Conservation (phyloP, 202 grass and related monocot genomes). For the Setaria viridis region DNA sequence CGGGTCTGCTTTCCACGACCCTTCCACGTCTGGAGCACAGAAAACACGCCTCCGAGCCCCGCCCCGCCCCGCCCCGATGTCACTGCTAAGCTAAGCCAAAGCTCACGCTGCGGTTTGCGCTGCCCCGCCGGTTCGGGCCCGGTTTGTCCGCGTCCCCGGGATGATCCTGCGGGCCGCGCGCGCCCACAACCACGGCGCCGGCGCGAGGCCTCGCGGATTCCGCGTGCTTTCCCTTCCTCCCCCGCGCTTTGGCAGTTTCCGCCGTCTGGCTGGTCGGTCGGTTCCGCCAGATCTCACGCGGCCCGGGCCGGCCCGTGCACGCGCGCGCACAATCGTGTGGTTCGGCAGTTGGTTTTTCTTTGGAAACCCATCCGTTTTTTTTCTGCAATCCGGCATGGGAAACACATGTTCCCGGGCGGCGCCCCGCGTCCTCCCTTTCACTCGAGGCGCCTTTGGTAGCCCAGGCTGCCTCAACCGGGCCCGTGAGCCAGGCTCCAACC, state of each 20-base stretch:
- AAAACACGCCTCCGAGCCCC: too few species aligned
- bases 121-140: not conserved
- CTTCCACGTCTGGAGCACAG: not conserved
- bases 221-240: not conserved
- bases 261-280: not conserved
- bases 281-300: not conserved
- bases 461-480: too few species aligned
- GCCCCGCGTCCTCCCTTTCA: not conserved
- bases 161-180: too few species aligned
- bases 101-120: not conserved
- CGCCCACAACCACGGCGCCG: too few species aligned
- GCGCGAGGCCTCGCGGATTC: not conserved
- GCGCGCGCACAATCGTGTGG: not conserved
- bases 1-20: not conserved
- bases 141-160: not conserved
- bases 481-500: too few species aligned
- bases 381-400: not conserved
- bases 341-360: not conserved
- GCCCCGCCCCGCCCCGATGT: too few species aligned
- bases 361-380: not conserved
- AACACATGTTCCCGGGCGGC: constrained; percentile 12
- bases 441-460: not conserved
- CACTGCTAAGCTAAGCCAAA: not conserved
- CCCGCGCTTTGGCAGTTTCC: not conserved
- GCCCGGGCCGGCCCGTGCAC: not conserved